Percentiles rank a stretch among this genome's conserved stretches.
phyloP scores from a whole-genome alignment of 129 eudicot genomes.

The Mikania micrantha region DNA sequence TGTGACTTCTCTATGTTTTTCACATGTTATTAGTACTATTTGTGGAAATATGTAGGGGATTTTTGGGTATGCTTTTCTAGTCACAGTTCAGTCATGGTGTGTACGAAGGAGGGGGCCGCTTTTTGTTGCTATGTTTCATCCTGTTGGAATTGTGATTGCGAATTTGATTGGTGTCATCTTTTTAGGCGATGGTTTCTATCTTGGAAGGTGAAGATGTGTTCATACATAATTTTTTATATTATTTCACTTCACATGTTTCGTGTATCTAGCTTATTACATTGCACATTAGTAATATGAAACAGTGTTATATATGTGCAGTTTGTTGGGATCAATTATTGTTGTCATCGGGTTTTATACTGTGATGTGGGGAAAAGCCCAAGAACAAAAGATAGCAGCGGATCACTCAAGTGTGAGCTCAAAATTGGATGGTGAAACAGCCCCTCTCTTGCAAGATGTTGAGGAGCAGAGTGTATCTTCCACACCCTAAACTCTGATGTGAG shows the following conservation, averaged over 20 bases:
- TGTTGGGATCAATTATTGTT: conserved; percentile 64
- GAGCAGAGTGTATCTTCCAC: conserved; percentile 15
- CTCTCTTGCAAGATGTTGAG: conserved; percentile 42
- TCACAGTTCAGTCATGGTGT: conserved; percentile 64
- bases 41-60: conserved; percentile 44
- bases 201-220: conserved; percentile 57
- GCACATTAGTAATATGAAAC: not conserved
- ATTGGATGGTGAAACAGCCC: conserved; percentile 19
- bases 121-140: conserved; percentile 87
- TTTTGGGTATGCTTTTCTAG: conserved; percentile 76
- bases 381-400: conserved; percentile 20
- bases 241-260: too few relatives aligned
- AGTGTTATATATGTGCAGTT: conserved; percentile 33
- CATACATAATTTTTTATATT: not conserved
- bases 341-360: conserved; percentile 75
- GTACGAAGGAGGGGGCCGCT: conserved; percentile 64
- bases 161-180: conserved; percentile 45
- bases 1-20: not conserved
- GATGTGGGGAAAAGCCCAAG: conserved; percentile 88
- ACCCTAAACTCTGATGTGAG: not conserved
- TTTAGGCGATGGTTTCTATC: conserved; percentile 65
- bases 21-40: not conserved
- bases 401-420: conserved; percentile 13
- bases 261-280: not conserved
- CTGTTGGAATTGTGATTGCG: conserved; percentile 69